Evolutionary conservation across 2,329 filamentous ascomycete species (phyloP).

Genomic region (Apiospora saccharicola): DNA sequence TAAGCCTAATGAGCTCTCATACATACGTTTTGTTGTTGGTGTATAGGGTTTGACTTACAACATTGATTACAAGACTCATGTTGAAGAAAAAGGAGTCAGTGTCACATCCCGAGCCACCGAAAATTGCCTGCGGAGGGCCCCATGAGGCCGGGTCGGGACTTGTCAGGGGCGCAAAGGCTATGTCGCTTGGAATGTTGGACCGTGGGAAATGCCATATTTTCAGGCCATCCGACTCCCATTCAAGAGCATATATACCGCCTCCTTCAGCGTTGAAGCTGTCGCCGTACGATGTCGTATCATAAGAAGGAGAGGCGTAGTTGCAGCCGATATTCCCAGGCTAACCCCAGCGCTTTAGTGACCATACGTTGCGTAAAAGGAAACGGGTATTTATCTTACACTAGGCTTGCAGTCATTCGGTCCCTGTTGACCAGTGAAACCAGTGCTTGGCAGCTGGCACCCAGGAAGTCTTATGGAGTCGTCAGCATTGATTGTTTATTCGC

Average conservation of each 20-base stretch:
- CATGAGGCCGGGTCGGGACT: constrained; percentile 70
- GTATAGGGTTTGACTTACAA: constrained; percentile 44
- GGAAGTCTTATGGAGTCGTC: constrained; percentile 6
- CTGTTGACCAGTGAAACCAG: constrained; percentile 37
- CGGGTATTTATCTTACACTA: constrained; percentile 31
- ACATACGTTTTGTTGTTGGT: neutral
- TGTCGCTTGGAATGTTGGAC: constrained; percentile 69
- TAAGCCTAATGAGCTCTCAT: neutral
- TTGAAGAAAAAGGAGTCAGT: constrained; percentile 71
- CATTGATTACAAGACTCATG: constrained; percentile 78
- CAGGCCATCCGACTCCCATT: constrained; percentile 74
- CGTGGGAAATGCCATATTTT: constrained; percentile 80
- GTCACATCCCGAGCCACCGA: constrained; percentile 70
- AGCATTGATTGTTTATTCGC: constrained; percentile 30
- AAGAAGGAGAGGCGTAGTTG: constrained; percentile 49
- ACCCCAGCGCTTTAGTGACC: constrained; percentile 24
- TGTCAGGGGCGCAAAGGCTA: constrained; percentile 54
- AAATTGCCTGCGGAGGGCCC: constrained; percentile 73
- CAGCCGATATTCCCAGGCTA: constrained; percentile 57
- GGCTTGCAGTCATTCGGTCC: constrained; percentile 37
- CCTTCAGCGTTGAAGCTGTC: constrained; percentile 70
- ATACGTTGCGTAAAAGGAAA: neutral
- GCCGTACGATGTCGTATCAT: constrained; percentile 61
- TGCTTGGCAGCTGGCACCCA: constrained; percentile 35
- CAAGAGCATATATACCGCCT: constrained; percentile 74